These are phyloP conservation scores for Zoysia pacifica DNA, from an alignment of 176 grass and related monocot genomes.

Conservation along the genomic window DNA sequence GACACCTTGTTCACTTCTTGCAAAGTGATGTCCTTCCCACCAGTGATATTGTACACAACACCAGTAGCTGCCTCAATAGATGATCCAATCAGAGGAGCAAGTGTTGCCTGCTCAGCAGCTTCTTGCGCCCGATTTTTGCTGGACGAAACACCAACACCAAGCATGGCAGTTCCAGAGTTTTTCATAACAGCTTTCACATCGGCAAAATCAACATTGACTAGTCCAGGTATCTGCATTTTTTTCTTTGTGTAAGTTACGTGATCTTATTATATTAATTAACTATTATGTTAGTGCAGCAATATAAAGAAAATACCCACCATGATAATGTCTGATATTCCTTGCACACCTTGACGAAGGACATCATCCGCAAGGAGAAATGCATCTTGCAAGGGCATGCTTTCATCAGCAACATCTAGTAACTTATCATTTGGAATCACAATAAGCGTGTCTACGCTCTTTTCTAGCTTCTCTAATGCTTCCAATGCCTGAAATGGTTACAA, in stretches of 20 bases:
- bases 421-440: slow-evolving; percentile 96
- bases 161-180: slow-evolving; percentile 94
- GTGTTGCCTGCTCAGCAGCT: slow-evolving; percentile 96
- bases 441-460: slow-evolving; percentile 87
- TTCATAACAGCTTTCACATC: slow-evolving; percentile 98
- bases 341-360: slow-evolving; percentile 90
- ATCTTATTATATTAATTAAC: background rate
- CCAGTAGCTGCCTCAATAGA: slow-evolving; percentile 91
- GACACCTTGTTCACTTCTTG: slow-evolving; percentile 98
- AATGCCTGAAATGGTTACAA: slow-evolving; percentile 57
- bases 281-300: background rate
- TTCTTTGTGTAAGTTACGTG: background rate
- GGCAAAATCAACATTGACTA: slow-evolving; percentile 98
- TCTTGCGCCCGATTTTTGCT: slow-evolving; percentile 93
- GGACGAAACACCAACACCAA: slow-evolving; percentile 83
- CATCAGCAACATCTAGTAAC: slow-evolving; percentile 77
- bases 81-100: slow-evolving; percentile 92
- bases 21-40: slow-evolving; percentile 93
- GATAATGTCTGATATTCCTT: slow-evolving; percentile 99
- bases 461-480: slow-evolving; percentile 92
- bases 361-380: slow-evolving; percentile 98
- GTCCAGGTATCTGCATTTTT: slow-evolving; percentile 75
- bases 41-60: slow-evolving; percentile 95
- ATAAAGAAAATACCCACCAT: slow-evolving; percentile 49
- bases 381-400: slow-evolving; percentile 95